phyloP scores from a whole-genome alignment of 140 eudicot genomes.

The Anethum foeniculum region DNA sequence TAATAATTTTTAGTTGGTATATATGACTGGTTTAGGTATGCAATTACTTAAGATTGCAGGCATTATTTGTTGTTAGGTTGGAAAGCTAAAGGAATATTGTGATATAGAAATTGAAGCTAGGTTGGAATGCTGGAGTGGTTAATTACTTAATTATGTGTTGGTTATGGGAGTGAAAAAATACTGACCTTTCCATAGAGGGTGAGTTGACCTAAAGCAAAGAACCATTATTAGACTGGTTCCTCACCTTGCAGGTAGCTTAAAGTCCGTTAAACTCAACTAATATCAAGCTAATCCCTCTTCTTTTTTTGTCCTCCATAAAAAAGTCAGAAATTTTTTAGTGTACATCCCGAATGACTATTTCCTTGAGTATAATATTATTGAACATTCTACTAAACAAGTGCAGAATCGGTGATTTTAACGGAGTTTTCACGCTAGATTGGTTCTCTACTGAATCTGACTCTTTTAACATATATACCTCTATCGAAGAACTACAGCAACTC shows the following conservation, averaged over 20 bases:
- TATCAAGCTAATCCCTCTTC: background rate
- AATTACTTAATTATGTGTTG: background rate
- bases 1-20: background rate
- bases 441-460: background rate
- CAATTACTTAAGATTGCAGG: background rate
- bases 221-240: background rate
- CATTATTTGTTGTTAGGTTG: background rate
- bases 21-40: background rate
- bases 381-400: background rate
- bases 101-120: background rate
- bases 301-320: background rate
- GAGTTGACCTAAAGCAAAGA: slow-evolving; percentile 8
- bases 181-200: background rate
- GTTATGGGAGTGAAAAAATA: background rate
- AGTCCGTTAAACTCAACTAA: background rate
- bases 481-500: background rate
- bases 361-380: no score
- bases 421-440: background rate
- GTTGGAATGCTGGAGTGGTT: background rate
- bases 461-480: background rate
- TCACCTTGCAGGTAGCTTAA: background rate
- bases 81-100: background rate
- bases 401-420: background rate
- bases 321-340: background rate
- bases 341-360: background rate